These are phyloP conservation scores for Myriosclerotinia scirpicola DNA, from an alignment of 2,329 filamentous ascomycete species.

Conservation along the genomic window DNA sequence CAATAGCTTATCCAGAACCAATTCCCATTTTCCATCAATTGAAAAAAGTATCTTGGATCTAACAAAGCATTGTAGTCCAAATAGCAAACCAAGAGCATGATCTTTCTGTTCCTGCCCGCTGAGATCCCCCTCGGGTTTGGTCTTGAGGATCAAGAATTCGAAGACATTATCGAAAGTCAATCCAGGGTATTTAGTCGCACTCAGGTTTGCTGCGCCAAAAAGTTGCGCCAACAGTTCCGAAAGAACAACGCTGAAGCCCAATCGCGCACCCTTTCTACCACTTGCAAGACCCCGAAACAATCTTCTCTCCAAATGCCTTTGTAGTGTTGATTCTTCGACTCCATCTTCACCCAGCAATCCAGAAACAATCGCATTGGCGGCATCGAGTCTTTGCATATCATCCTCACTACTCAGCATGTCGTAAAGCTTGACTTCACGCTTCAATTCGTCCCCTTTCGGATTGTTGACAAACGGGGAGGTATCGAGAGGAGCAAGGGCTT, in stretches of 20 bases:
- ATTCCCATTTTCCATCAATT: constrained; percentile 59
- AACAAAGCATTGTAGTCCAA: constrained; percentile 83
- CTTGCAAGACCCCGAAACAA: constrained; percentile 88
- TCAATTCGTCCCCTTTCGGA: constrained; percentile 53
- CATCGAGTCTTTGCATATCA: constrained; percentile 54
- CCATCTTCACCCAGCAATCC: constrained; percentile 53
- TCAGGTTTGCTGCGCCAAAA: constrained; percentile 53
- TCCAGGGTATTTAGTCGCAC: constrained; percentile 49
- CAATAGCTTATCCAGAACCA: constrained; percentile 71
- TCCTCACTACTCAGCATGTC: constrained; percentile 62
- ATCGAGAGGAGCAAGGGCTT: constrained; percentile 30
- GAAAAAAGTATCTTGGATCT: constrained; percentile 72
- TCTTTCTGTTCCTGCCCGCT: constrained; percentile 78
- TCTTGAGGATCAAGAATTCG: constrained; percentile 55
- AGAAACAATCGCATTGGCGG: constrained; percentile 58
- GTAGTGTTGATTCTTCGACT: constrained; percentile 53
- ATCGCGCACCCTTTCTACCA: constrained; percentile 80
- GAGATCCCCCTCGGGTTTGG: constrained; percentile 53
- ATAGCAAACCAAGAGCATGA: constrained; percentile 79
- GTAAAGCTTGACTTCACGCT: constrained; percentile 60
- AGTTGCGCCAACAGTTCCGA: constrained; percentile 76
- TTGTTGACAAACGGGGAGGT: constrained; percentile 52
- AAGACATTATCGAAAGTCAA: constrained; percentile 60
- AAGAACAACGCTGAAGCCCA: constrained; percentile 87
- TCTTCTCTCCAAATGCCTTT: constrained; percentile 58